Evolutionary conservation across 208 protist species (phyloP).

Genomic region (Endotrypanum monterogeii): DNA sequence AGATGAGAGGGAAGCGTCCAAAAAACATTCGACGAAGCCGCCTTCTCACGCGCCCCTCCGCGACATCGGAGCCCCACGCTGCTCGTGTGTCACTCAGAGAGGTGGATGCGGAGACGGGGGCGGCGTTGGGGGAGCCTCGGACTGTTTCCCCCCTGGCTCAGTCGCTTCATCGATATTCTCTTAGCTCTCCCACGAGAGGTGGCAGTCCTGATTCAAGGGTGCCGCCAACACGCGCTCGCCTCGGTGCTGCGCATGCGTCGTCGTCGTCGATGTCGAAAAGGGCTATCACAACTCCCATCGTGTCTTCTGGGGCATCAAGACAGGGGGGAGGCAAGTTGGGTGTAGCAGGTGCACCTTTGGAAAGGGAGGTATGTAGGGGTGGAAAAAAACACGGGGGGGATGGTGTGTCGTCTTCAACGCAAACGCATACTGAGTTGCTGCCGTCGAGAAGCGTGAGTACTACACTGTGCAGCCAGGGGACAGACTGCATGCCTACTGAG

Average conservation of each 20-base stretch:
- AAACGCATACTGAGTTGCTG: not conserved
- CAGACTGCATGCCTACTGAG: conserved; percentile 66
- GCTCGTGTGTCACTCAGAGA: not conserved
- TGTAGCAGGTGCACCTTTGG: not conserved
- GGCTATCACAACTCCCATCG: not conserved
- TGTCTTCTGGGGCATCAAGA: not conserved
- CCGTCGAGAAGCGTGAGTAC: not conserved
- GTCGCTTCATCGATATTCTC: not conserved
- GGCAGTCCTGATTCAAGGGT: not conserved
- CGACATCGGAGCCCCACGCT: not conserved
- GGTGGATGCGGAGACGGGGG: not conserved
- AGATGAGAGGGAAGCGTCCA: not conserved
- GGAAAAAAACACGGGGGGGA: not conserved
- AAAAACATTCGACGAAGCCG: conserved; percentile 4
- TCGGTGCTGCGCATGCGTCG: not conserved
- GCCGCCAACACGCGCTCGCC: not conserved
- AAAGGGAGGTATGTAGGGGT: not conserved
- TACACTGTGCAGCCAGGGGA: conserved; percentile 28
- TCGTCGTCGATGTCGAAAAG: not conserved
- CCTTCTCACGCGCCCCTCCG: not conserved
- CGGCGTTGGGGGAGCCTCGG: not conserved
- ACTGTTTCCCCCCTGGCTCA: not conserved
- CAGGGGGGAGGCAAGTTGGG: not conserved
- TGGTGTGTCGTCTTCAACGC: not conserved
- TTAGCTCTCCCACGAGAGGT: not conserved